These are phyloP conservation scores for Salix purpurea DNA, from an alignment of 345 rosid species.

Conservation along the genomic window DNA sequence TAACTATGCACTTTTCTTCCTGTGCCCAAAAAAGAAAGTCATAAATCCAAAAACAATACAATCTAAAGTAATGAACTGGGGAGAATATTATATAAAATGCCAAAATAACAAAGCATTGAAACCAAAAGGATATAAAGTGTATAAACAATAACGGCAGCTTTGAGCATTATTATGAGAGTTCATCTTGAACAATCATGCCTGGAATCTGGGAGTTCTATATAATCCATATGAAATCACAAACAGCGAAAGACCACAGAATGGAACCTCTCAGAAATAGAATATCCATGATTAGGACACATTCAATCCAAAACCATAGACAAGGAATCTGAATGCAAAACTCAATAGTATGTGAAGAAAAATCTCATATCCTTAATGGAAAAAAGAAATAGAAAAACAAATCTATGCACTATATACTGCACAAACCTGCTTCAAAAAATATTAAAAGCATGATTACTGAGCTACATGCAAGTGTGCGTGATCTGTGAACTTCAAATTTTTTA, in stretches of 20 bases:
- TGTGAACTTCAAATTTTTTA: neutral
- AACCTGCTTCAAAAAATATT: neutral
- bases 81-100: neutral
- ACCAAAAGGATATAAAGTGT: neutral
- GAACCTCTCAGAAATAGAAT: neutral
- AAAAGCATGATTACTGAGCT: neutral
- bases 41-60: neutral
- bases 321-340: too few relatives aligned
- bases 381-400: too few relatives aligned
- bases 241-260: neutral
- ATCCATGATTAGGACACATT: neutral
- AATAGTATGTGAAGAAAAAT: too few relatives aligned
- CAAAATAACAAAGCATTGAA: neutral
- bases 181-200: neutral
- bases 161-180: neutral
- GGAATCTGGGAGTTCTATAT: neutral
- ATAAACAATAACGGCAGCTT: neutral
- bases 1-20: constrained; percentile 50
- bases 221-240: neutral
- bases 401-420: neutral
- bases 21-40: constrained; percentile 29
- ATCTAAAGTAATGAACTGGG: neutral
- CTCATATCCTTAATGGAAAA: too few relatives aligned
- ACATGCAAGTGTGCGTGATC: neutral
- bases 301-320: neutral